Evolutionary conservation across 192 early-diverging fungal genomes (phyloP), one percentile per base, ranked within the genome.

Genomic region (Spizellomyces punctatus): DNA sequence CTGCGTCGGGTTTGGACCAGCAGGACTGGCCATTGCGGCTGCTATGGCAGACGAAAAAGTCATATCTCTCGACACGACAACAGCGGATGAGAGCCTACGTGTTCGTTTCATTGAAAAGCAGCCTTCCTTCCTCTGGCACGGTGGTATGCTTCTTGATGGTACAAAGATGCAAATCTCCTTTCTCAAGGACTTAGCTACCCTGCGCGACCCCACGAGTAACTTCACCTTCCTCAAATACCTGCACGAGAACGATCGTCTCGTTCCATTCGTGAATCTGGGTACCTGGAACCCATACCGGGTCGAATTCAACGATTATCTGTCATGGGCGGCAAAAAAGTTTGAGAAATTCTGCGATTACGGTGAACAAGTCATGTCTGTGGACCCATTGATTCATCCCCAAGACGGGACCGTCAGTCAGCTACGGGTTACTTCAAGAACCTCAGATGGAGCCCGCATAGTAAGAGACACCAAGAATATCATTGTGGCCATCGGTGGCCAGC

Each of bases 191-290:
- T n/a, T 75, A 6, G 67, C 60, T 42, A 75, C 68, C 46, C 56
- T 72, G 9, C 74, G 74, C 46, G 61, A 75, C 61, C 74, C 74
- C n/a, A 64, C 74, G 8, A 41, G 19, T 19, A 55, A 21, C 57
- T 72, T 75, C 61, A 64, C 74, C 19, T 75, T 75, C 45, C 52
- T 75, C 44, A 63, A 63, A 8, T 75, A 72, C 36, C 74, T 75
- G 21, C 43, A 75, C 19, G 10, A 49, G n/a, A 59, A 75, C 43
- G 60, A 56, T 44, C 56, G 74, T 21, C 58, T 75, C 58, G 21
- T 63, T 36, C 47, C 56, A 0, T 75, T 75, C 42, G 10, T 63
- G 10, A 75, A 75, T 36, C 36, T 63, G 16, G 67, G 60, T 9
- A 42, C 68, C 14, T 75, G 48, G 42, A 48, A 73, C 54, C 74